These are phyloP conservation scores for Dictyostelium purpureum DNA, from an alignment of 78 protist genomes.

Conservation along the genomic window DNA sequence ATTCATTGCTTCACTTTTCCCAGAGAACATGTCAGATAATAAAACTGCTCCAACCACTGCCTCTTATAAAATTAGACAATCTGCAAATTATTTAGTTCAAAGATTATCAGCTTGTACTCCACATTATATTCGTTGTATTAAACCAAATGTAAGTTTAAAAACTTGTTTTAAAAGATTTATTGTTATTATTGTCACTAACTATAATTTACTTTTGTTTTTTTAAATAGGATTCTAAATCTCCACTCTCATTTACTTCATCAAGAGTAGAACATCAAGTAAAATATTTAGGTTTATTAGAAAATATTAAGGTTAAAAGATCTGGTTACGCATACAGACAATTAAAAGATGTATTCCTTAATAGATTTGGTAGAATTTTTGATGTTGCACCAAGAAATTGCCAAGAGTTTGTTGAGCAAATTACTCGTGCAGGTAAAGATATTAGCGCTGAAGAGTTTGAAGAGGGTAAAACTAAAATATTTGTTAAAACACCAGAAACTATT, in stretches of 20 bases:
- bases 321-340: constrained; percentile 94
- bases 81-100: constrained; percentile 77
- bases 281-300: constrained; percentile 93
- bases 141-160: no score
- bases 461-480: constrained; percentile 83
- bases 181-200: no score
- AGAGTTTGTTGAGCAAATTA: constrained; percentile 55
- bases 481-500: constrained; percentile 78
- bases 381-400: constrained; percentile 31
- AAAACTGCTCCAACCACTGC: constrained; percentile 65
- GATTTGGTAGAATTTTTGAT: constrained; percentile 74
- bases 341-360: constrained; percentile 46
- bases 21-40: constrained; percentile 66
- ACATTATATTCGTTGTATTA: constrained; percentile 95
- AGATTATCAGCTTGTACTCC: constrained; percentile 81
- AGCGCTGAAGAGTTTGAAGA: constrained; percentile 73
- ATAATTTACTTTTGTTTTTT: no score
- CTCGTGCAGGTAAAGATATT: constrained; percentile 10
- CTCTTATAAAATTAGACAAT: constrained; percentile 61
- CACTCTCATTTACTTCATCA: constrained; percentile 50
- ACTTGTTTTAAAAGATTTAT: no score
- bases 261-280: constrained; percentile 87
- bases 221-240: constrained; percentile 61
- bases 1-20: constrained; percentile 76
- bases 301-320: constrained; percentile 94